Conservation (phyloP, 192 early-diverging fungal genomes). For the Kappamyces sp. region DNA sequence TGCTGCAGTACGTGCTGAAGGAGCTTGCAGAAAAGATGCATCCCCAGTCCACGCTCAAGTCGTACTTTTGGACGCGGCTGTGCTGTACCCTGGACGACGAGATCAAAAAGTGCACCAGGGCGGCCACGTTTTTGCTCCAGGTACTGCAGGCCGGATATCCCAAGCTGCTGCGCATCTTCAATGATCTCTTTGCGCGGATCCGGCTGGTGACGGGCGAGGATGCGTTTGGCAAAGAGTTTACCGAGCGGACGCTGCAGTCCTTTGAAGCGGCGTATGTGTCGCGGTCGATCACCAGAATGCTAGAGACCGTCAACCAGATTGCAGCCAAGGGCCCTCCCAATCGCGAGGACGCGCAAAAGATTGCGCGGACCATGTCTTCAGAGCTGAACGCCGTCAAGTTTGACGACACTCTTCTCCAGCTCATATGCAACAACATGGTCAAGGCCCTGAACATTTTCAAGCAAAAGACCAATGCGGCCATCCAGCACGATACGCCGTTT, state of each 20-base stretch:
- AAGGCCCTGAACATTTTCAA: conserved; percentile 55
- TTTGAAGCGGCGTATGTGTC: conserved; percentile 51
- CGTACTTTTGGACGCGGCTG: conserved; percentile 16
- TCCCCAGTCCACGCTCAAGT: conserved; percentile 1
- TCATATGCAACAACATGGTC: conserved; percentile 46
- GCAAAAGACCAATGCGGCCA: conserved; percentile 55
- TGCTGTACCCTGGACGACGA: conserved; percentile 12
- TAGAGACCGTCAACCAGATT: conserved; percentile 53
- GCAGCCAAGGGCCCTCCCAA: conserved; percentile 43
- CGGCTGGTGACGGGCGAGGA: conserved; percentile 20
- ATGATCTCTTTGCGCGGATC: conserved; percentile 41
- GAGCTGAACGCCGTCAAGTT: conserved; percentile 64
- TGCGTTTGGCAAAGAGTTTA: neutral
- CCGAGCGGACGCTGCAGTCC: conserved; percentile 19
- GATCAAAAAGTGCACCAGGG: conserved; percentile 17
- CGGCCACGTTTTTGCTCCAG: conserved; percentile 30
- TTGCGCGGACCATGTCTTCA: conserved; percentile 52
- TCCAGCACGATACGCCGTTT: neutral
- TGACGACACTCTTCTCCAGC: conserved; percentile 44
- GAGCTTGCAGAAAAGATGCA: conserved; percentile 13
- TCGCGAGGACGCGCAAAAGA: conserved; percentile 50
- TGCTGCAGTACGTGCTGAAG: conserved; percentile 36
- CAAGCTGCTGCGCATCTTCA: conserved; percentile 42
- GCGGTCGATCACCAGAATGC: conserved; percentile 48
- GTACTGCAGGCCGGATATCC: conserved; percentile 46